phyloP scores from a whole-genome alignment of 2,329 filamentous ascomycete genomes.

The Verruconis gallopava region DNA sequence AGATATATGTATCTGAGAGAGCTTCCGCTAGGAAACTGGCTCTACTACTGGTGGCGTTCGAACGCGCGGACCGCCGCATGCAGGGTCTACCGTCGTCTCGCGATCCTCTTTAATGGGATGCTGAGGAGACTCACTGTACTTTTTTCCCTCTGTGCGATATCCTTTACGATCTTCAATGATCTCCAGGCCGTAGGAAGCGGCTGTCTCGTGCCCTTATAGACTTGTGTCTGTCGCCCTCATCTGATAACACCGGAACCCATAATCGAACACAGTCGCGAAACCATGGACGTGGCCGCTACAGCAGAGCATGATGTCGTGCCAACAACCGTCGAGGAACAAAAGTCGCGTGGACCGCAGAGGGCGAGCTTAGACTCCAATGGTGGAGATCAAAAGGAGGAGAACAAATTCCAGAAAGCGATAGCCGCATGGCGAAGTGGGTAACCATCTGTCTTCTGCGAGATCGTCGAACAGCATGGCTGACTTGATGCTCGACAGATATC shows the following conservation, averaged over 20 bases:
- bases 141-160: too few species aligned
- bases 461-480: background rate
- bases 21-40: too few species aligned
- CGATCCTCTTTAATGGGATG: too few species aligned
- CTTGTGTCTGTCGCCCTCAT: too few species aligned
- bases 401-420: conserved; percentile 95
- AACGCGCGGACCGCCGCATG: background rate
- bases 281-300: conserved; percentile 11
- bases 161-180: too few species aligned
- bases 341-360: background rate
- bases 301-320: conserved; percentile 8
- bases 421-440: conserved; percentile 82
- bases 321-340: conserved; percentile 1
- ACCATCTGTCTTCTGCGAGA: background rate
- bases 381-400: conserved; percentile 44
- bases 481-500: conserved; percentile 48
- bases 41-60: too few species aligned
- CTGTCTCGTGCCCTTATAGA: too few species aligned
- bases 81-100: too few species aligned
- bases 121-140: too few species aligned
- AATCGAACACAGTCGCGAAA: background rate
- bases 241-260: too few species aligned
- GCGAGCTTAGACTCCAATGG: background rate
- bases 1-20: too few species aligned
- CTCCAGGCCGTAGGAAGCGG: too few species aligned